Conservation (phyloP, 306 rosid genomes). For the Medicago arabica region DNA sequence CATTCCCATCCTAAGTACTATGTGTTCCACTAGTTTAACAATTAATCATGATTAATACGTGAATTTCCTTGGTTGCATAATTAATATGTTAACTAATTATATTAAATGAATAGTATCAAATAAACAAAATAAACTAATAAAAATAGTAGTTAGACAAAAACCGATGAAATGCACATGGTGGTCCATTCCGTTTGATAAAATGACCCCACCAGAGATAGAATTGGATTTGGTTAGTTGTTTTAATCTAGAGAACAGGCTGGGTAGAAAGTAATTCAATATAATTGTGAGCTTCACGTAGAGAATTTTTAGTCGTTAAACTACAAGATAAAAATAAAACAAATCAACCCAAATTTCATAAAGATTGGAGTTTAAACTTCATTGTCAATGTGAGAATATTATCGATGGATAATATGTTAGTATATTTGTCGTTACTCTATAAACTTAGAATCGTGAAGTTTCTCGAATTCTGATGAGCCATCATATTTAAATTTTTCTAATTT, state of each 20-base stretch:
- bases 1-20: not conserved
- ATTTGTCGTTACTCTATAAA: too few species aligned
- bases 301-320: too few species aligned
- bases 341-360: too few species aligned
- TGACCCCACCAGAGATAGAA: slow-evolving; percentile 45
- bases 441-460: too few species aligned
- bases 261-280: too few species aligned
- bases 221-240: slow-evolving; percentile 48
- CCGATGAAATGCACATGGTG: slow-evolving; percentile 27
- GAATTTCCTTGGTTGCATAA: not conserved
- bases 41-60: not conserved
- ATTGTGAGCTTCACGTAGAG: too few species aligned
- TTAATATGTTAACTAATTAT: not conserved
- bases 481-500: too few species aligned
- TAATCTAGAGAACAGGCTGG: not conserved
- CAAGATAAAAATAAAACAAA: too few species aligned
- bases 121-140: not conserved
- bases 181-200: slow-evolving; percentile 4
- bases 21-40: not conserved
- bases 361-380: too few species aligned
- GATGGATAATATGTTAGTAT: too few species aligned
- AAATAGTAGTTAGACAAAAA: not conserved
- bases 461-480: too few species aligned
- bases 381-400: too few species aligned
- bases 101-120: not conserved